Conservation (phyloP, 352 stramenopile species). For the Pythium pyrilobum region DNA sequence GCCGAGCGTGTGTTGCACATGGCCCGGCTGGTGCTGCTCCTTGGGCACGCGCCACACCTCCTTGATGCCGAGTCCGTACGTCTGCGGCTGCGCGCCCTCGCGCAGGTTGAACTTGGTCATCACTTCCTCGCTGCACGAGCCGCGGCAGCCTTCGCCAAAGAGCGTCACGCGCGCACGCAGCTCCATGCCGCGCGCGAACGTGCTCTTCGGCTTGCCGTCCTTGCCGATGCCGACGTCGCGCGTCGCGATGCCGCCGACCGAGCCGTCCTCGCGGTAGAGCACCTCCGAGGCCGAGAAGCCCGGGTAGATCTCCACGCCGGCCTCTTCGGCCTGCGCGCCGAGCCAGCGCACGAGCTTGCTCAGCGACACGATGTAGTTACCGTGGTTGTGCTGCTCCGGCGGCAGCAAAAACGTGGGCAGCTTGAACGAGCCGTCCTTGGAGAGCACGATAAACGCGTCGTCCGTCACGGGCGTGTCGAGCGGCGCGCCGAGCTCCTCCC, state of each 20-base stretch:
- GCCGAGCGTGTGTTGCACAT: conserved; percentile 98
- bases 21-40: conserved; percentile 92
- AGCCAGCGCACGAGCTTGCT: conserved; percentile 97
- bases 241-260: conserved; percentile 94
- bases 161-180: conserved; percentile 93
- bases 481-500: conserved; percentile 86
- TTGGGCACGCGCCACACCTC: conserved; percentile 93
- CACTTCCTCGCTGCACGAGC: conserved; percentile 95
- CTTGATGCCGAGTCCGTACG: conserved; percentile 99
- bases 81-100: conserved; percentile 89
- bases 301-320: conserved; percentile 99
- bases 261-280: conserved; percentile 74
- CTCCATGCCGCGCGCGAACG: conserved; percentile 98
- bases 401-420: conserved; percentile 94
- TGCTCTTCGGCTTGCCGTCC: conserved; percentile 93
- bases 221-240: conserved; percentile 98
- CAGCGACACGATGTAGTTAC: conserved; percentile 98
- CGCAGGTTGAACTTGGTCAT: conserved; percentile 97
- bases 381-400: conserved; percentile 96
- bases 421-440: conserved; percentile 77
- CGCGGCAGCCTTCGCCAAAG: conserved; percentile 97
- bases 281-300: conserved; percentile 96
- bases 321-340: conserved; percentile 93
- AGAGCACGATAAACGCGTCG: conserved; percentile 94
- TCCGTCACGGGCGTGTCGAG: conserved; percentile 92